A percentile compares a stretch with the other conserved stretches of the same genome.
These are phyloP conservation scores for Monilinia aucupariae DNA, from an alignment of 2,329 filamentous ascomycete species.

Conservation along the genomic window DNA sequence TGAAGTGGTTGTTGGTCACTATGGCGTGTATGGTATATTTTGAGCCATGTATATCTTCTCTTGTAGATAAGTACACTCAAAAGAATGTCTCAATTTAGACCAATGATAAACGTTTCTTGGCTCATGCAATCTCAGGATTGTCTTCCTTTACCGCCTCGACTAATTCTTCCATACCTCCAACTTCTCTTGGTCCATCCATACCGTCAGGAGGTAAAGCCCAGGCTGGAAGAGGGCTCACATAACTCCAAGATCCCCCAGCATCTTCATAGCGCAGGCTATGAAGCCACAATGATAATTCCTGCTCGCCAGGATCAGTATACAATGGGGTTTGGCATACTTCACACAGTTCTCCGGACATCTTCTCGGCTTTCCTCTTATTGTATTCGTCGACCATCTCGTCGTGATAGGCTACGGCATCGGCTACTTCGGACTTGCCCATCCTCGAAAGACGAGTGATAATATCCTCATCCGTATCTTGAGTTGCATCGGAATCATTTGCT, in stretches of 20 bases:
- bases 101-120: too few relatives aligned
- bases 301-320: slow-evolving; percentile 84
- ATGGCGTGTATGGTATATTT: not conserved
- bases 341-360: slow-evolving; percentile 81
- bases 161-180: slow-evolving; percentile 55
- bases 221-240: slow-evolving; percentile 73
- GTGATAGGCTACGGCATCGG: slow-evolving; percentile 86
- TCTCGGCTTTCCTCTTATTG: slow-evolving; percentile 85
- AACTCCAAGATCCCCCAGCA: slow-evolving; percentile 76
- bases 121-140: slow-evolving; percentile 33
- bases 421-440: slow-evolving; percentile 93
- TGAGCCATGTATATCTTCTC: not conserved
- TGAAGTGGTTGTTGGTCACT: not conserved
- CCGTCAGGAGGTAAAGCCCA: slow-evolving; percentile 76
- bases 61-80: not conserved
- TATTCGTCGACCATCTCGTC: slow-evolving; percentile 91
- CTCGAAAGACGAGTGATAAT: slow-evolving; percentile 77
- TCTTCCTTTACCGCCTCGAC: slow-evolving; percentile 44
- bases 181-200: slow-evolving; percentile 58
- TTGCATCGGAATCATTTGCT: slow-evolving; percentile 57
- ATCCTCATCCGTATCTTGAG: slow-evolving; percentile 74
- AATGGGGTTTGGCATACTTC: slow-evolving; percentile 77
- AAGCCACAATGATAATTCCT: slow-evolving; percentile 89
- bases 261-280: slow-evolving; percentile 90
- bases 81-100: slow-evolving; percentile 3